phyloP scores from a whole-genome alignment of 1,284 basidiomycete genomes.

The Violaceomyces palustris region DNA sequence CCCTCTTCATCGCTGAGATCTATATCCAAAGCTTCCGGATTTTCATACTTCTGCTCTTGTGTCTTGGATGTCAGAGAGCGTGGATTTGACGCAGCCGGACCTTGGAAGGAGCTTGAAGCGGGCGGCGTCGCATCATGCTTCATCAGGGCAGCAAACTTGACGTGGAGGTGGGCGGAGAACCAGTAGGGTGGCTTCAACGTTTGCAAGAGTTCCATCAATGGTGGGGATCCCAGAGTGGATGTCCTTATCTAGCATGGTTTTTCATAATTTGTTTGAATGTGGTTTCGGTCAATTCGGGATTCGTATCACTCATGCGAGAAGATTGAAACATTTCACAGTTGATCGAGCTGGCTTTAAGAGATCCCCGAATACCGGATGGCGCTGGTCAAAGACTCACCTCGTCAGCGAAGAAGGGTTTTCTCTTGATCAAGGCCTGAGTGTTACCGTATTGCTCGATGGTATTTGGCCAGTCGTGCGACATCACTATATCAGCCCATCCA shows the following conservation, averaged over 20 bases:
- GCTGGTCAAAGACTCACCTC: no score
- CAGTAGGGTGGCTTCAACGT: constrained; percentile 80
- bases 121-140: constrained; percentile 6
- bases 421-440: constrained; percentile 62
- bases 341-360: no score
- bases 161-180: constrained; percentile 93
- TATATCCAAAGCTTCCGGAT: no score
- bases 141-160: constrained; percentile 57
- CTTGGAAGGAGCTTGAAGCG: no score
- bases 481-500: constrained; percentile 63
- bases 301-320: no score
- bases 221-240: constrained; percentile 79
- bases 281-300: constrained; percentile 2
- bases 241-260: no score
- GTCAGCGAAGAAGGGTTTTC: constrained; percentile 74
- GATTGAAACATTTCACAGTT: no score
- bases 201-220: constrained; percentile 71
- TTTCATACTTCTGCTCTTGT: no score
- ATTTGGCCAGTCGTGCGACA: constrained; percentile 96
- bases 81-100: no score
- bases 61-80: no score
- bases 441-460: constrained; percentile 80
- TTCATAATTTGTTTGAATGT: background rate
- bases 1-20: no score
- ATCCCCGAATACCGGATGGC: no score